Conservation (phyloP, 768 basidiomycete genomes). For the Hericium alpestre region DNA sequence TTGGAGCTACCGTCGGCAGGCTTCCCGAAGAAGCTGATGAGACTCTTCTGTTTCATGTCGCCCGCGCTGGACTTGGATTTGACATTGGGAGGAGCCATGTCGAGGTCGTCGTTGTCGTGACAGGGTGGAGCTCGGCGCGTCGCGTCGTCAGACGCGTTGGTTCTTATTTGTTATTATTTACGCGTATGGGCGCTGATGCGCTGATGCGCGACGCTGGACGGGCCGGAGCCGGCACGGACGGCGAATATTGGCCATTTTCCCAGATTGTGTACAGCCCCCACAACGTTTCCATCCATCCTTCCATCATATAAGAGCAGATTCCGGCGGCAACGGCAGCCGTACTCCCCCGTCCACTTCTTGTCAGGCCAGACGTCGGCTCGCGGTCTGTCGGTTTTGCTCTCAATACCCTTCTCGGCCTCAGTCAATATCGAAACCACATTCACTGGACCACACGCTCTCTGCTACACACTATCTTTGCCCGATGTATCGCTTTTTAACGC, state of each 20-base stretch:
- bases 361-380: no score
- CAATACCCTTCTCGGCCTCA: no score
- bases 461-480: neutral
- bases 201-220: neutral
- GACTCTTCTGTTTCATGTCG: constrained; percentile 2
- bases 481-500: neutral
- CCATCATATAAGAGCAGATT: no score
- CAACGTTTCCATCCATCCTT: no score
- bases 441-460: neutral
- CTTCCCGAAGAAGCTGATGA: neutral
- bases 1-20: neutral
- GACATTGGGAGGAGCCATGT: neutral
- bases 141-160: neutral
- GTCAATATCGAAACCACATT: no score
- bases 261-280: no score
- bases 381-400: no score
- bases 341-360: no score
- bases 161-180: neutral
- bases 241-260: neutral
- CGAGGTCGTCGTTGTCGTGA: neutral
- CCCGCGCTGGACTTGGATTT: neutral
- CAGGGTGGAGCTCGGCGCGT: neutral
- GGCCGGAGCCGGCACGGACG: neutral
- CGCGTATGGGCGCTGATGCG: neutral
- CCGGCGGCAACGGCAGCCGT: no score